Conservation (phyloP, 2,329 filamentous ascomycete species). For the Sclerotinia subarctica region DNA sequence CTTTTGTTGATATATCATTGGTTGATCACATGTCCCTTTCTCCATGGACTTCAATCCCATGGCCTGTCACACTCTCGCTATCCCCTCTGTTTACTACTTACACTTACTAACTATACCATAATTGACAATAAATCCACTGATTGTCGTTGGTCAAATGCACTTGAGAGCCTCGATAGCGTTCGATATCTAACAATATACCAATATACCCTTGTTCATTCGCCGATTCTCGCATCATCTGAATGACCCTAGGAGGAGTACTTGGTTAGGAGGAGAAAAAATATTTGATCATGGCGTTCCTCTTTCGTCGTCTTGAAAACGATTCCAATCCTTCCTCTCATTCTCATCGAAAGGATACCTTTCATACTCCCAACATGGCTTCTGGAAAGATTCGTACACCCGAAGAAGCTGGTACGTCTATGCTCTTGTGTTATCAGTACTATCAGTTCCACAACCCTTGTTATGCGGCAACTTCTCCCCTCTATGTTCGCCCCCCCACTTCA, state of each 20-base stretch:
- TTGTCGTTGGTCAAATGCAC: slow-evolving; percentile 9
- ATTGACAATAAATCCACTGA: slow-evolving; percentile 11
- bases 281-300: slow-evolving; percentile 36
- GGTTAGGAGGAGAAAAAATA: slow-evolving; percentile 18
- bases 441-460: slow-evolving; percentile 20
- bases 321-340: slow-evolving; percentile 33
- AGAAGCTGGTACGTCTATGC: slow-evolving; percentile 58
- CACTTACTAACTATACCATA: slow-evolving; percentile 19
- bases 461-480: slow-evolving; percentile 13
- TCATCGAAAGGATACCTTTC: slow-evolving; percentile 26
- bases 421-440: slow-evolving; percentile 6
- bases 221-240: slow-evolving; percentile 20
- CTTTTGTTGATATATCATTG: slow-evolving; percentile 10
- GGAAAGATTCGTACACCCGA: slow-evolving; percentile 55
- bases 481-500: slow-evolving; percentile 20
- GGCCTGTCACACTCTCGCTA: background rate
- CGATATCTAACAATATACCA: slow-evolving; percentile 16
- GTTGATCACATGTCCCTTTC: slow-evolving; percentile 2
- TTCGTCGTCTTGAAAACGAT: slow-evolving; percentile 23
- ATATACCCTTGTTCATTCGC: slow-evolving; percentile 20
- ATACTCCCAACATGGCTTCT: slow-evolving; percentile 43
- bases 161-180: slow-evolving; percentile 20
- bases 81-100: slow-evolving; percentile 21
- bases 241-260: slow-evolving; percentile 6
- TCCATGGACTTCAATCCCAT: slow-evolving; percentile 8